A percentile compares a stretch with the other conserved stretches of the same genome.
Conservation (phyloP, 2,329 filamentous ascomycete genomes). For the Hypoxylon rubiginosum region DNA sequence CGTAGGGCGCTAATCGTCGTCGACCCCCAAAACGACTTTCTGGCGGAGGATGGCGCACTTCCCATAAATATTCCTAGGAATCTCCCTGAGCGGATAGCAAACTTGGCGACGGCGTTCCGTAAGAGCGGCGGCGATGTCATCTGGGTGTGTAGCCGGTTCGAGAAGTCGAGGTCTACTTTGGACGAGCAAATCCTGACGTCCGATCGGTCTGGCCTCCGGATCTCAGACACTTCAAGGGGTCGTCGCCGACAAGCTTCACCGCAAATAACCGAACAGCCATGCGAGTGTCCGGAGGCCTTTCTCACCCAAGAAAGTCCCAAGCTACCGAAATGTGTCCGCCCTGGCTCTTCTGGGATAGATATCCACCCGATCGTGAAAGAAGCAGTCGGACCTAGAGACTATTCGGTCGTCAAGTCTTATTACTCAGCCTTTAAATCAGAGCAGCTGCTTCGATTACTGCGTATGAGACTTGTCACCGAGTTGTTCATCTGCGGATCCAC, state of each 20-base stretch:
- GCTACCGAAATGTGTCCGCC: constrained; percentile 59
- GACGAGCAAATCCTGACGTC: constrained; percentile 65
- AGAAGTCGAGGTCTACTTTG: constrained; percentile 69
- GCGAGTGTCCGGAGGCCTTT: constrained; percentile 53
- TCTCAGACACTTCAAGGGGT: constrained; percentile 39
- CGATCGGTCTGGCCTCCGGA: constrained; percentile 47
- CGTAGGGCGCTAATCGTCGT: constrained; percentile 82
- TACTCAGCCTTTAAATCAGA: constrained; percentile 90
- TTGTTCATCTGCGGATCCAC: constrained; percentile 90
- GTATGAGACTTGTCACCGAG: constrained; percentile 90
- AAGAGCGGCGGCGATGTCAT: constrained; percentile 77
- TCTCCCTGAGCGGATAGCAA: constrained; percentile 75
- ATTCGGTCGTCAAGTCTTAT: constrained; percentile 75
- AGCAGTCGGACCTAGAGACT: constrained; percentile 63
- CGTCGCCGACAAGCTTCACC: constrained; percentile 46
- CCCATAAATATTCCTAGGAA: constrained; percentile 73
- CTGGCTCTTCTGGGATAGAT: constrained; percentile 61
- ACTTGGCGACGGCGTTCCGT: constrained; percentile 80
- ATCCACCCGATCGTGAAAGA: constrained; percentile 60
- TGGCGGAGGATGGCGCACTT: constrained; percentile 76
- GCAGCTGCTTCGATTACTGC: constrained; percentile 78
- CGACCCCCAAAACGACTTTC: constrained; percentile 92
- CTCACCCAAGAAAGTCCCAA: constrained; percentile 55
- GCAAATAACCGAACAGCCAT: constrained; percentile 43
- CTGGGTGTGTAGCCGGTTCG: constrained; percentile 86